Evolutionary conservation across 805 yeast species (phyloP).

Genomic region (Starmerella roubikii): DNA sequence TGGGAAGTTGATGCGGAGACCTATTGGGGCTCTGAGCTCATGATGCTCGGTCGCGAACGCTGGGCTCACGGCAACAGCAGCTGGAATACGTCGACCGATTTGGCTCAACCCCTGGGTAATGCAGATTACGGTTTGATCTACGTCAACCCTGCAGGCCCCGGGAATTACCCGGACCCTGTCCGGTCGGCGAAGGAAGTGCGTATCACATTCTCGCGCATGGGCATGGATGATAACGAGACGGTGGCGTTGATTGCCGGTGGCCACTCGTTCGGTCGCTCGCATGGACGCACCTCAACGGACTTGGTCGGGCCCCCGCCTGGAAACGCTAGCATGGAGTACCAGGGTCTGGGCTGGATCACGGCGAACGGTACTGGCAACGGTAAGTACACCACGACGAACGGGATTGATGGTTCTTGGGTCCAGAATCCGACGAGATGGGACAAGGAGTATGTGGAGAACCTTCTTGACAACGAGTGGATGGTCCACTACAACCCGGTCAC

Average conservation of each 20-base stretch:
- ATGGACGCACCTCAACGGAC: conserved; percentile 13
- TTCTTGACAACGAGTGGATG: conserved; percentile 11
- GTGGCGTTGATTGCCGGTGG: conserved; percentile 18
- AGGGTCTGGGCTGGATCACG: conserved; percentile 18
- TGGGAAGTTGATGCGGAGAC: conserved; percentile 15
- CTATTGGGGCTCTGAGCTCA: conserved; percentile 15
- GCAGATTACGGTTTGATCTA: conserved; percentile 14
- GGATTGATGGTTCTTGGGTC: conserved; percentile 17
- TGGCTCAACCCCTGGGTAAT: conserved; percentile 12
- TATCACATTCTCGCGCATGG: conserved; percentile 16
- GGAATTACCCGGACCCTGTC: conserved; percentile 12
- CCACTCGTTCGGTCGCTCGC: conserved; percentile 16
- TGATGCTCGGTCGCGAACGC: conserved; percentile 12
- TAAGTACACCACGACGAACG: conserved; percentile 16
- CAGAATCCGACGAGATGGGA: conserved; percentile 10
- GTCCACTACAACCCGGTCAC: conserved; percentile 12
- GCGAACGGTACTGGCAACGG: conserved; percentile 12
- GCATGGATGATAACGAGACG: conserved; percentile 17
- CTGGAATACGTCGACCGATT: conserved; percentile 5
- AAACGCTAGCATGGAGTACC: conserved; percentile 13
- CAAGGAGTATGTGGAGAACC: conserved; percentile 10
- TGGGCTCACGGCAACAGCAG: conserved; percentile 9
- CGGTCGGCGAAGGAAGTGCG: conserved; percentile 16
- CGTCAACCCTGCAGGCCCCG: conserved; percentile 19
- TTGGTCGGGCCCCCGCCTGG: conserved; percentile 15